These are phyloP conservation scores for Cotoneaster glaucophyllus DNA, from an alignment of 306 rosid genomes.

Conservation along the genomic window DNA sequence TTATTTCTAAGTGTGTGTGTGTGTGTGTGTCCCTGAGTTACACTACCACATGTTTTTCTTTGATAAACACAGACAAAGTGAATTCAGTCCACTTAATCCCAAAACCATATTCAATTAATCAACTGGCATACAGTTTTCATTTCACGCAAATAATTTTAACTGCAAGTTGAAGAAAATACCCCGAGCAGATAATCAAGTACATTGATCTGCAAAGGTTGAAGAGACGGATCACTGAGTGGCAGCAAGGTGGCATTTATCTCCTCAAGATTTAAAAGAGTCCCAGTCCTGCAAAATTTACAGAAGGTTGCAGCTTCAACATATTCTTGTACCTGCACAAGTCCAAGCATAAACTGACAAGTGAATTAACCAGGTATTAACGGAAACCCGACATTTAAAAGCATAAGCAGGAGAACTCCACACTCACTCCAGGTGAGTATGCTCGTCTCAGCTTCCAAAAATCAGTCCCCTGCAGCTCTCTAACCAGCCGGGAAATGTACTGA, in stretches of 20 bases:
- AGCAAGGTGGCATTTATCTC: conserved; percentile 66
- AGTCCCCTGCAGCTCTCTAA: conserved; percentile 75
- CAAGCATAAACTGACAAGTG: conserved; percentile 8
- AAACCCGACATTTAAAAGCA: background rate
- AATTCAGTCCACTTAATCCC: background rate
- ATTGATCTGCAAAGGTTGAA: conserved; percentile 80
- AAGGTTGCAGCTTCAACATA: conserved; percentile 93
- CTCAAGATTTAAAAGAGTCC: conserved; percentile 77
- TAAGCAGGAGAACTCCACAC: conserved; percentile 37
- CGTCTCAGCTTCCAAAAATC: conserved; percentile 98
- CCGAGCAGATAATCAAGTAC: conserved; percentile 88
- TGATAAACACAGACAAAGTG: background rate
- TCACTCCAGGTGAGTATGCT: conserved; percentile 98
- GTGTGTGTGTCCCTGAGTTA: background rate
- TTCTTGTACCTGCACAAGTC: conserved; percentile 72
- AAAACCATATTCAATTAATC: background rate
- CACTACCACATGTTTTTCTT: background rate
- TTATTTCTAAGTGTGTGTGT: background rate
- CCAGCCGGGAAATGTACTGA: conserved; percentile 51
- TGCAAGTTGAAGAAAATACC: conserved; percentile 35
- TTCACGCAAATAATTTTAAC: background rate
- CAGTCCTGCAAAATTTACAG: conserved; percentile 79
- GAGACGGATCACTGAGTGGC: conserved; percentile 67
- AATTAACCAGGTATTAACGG: conserved; percentile 10
- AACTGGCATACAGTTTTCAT: background rate